Conservation (phyloP, 495 filamentous ascomycete species). For the Tuber magnatum region DNA sequence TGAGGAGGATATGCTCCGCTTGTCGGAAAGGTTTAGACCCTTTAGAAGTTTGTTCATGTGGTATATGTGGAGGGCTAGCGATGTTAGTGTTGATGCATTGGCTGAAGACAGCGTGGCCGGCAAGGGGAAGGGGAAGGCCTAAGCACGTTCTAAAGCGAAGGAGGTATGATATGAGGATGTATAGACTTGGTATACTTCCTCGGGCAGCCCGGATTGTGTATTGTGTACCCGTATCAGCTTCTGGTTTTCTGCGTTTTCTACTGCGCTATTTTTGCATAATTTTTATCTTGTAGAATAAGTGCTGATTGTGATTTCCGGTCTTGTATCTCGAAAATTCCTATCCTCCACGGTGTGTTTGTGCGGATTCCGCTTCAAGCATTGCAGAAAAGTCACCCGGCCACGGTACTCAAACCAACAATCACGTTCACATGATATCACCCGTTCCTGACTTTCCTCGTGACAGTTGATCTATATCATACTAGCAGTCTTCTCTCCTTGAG, state of each 20-base stretch:
- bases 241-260: background rate
- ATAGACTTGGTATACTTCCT: background rate
- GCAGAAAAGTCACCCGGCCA: background rate
- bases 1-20: conserved; percentile 82
- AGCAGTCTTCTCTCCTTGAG: background rate
- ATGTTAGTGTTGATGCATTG: conserved; percentile 29
- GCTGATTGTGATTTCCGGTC: background rate
- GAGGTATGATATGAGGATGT: background rate
- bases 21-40: conserved; percentile 61
- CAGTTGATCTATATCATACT: too few species aligned
- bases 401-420: background rate
- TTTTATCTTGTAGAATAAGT: background rate
- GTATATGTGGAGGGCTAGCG: conserved; percentile 32
- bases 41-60: conserved; percentile 37
- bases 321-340: background rate
- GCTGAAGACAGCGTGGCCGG: conserved; percentile 10
- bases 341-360: background rate
- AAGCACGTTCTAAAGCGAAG: background rate
- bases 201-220: background rate
- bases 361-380: background rate
- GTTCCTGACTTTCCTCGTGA: background rate
- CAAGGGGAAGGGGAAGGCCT: conserved; percentile 9
- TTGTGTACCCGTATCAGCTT: background rate
- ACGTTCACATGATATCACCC: background rate
- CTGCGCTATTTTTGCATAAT: background rate